Evolutionary conservation across 306 rosid species (phyloP).

Genomic region (Ormosia emarginata): DNA sequence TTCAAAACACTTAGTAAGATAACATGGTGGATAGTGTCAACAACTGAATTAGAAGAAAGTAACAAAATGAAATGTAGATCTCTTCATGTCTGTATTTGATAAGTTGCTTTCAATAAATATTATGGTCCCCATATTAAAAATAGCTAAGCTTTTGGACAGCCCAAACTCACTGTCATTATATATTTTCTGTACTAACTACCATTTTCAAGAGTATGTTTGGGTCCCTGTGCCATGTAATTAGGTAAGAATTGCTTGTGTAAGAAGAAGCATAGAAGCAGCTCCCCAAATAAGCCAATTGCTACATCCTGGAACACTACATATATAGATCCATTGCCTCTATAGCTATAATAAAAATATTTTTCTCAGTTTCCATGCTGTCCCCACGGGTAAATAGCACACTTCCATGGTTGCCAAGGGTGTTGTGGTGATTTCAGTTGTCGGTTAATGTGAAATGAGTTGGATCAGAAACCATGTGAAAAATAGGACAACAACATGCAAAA

Average conservation of each 20-base stretch:
- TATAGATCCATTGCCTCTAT: conserved; percentile 28
- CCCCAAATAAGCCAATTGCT: conserved; percentile 17
- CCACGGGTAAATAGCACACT: background rate
- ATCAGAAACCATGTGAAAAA: conserved; percentile 67
- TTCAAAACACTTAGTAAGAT: conserved; percentile 30
- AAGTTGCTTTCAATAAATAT: conserved; percentile 32
- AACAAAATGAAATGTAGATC: conserved; percentile 37
- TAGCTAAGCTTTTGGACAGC: conserved; percentile 26
- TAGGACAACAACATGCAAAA: conserved; percentile 40
- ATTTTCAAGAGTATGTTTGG: conserved; percentile 17
- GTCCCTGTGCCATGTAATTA: conserved; percentile 23
- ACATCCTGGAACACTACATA: conserved; percentile 11
- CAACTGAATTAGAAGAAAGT: conserved; percentile 31
- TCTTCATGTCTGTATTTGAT: conserved; percentile 29
- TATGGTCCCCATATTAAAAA: conserved; percentile 38
- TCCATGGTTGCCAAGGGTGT: conserved; percentile 26
- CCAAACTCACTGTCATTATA: conserved; percentile 13
- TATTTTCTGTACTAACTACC: conserved; percentile 10
- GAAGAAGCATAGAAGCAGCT: conserved; percentile 23
- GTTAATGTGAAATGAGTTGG: conserved; percentile 30
- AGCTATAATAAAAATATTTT: background rate
- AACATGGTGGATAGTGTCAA: conserved; percentile 20
- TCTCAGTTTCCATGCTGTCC: conserved; percentile 19
- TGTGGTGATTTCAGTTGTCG: conserved; percentile 22
- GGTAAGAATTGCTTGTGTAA: background rate